Percentiles rank a stretch among this genome's conserved stretches.
phyloP scores from a whole-genome alignment of 495 filamentous ascomycete species.

The Monascus purpureus region DNA sequence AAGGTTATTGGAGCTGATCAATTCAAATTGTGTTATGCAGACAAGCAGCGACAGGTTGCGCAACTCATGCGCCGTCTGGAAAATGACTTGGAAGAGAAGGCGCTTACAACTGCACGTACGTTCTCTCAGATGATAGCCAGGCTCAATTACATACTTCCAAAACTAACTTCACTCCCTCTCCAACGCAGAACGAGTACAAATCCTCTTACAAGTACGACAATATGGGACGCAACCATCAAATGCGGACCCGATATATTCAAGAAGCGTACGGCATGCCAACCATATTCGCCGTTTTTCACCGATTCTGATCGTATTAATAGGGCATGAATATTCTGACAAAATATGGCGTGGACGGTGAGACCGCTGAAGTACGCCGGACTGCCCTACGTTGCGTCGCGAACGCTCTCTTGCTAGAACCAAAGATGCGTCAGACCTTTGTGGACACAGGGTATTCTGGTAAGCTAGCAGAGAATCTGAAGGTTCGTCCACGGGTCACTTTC shows the following conservation, averaged over 20 bases:
- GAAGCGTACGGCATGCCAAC: constrained; percentile 36
- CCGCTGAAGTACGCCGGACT: constrained; percentile 49
- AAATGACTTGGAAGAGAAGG: constrained; percentile 40
- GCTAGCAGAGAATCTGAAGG: constrained; percentile 57
- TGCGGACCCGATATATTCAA: constrained; percentile 70
- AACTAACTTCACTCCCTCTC: too few species aligned
- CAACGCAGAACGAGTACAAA: constrained; percentile 42
- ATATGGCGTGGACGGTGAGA: constrained; percentile 54
- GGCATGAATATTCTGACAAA: constrained; percentile 59
- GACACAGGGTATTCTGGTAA: constrained; percentile 61
- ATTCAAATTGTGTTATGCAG: constrained; percentile 21
- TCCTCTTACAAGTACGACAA: constrained; percentile 64
- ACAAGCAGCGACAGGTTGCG: constrained; percentile 49
- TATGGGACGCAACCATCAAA: constrained; percentile 56
- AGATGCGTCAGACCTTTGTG: constrained; percentile 67
- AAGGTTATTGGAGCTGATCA: not conserved
- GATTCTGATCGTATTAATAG: constrained; percentile 23
- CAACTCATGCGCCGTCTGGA: constrained; percentile 42
- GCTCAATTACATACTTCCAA: too few species aligned
- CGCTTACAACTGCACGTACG: constrained; percentile 43
- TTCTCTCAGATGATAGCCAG: constrained; percentile 2
- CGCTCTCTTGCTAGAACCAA: constrained; percentile 55
- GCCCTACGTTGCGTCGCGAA: constrained; percentile 84
- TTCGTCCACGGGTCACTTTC: constrained; percentile 10
- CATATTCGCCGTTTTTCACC: not conserved